Percentiles rank a stretch among this genome's conserved stretches.
These are phyloP conservation scores for Oemleria cerasiformis DNA, from an alignment of 306 rosid genomes.

Conservation along the genomic window DNA sequence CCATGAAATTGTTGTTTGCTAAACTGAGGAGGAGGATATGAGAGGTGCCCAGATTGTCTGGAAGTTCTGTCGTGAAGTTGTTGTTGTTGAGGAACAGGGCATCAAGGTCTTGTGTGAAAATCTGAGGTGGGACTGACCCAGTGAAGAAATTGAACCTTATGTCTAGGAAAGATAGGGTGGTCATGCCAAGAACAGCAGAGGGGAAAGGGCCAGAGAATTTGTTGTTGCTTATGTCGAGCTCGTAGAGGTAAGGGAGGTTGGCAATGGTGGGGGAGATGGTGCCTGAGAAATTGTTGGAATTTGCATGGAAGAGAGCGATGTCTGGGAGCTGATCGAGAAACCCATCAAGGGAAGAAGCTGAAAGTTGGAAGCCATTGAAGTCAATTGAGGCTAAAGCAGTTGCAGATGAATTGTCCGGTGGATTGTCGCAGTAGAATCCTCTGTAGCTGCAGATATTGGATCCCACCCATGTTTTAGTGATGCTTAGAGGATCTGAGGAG, in stretches of 20 bases:
- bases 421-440: conserved; percentile 77
- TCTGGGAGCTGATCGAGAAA: conserved; percentile 78
- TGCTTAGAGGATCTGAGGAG: conserved; percentile 62
- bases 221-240: conserved; percentile 84
- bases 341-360: conserved; percentile 70
- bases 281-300: conserved; percentile 73
- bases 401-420: conserved; percentile 72
- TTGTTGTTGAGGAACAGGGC: conserved; percentile 84
- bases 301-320: conserved; percentile 85
- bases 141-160: conserved; percentile 70
- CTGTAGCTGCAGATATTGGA: conserved; percentile 69
- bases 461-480: conserved; percentile 74
- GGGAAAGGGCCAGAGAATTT: conserved; percentile 78
- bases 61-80: conserved; percentile 53
- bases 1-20: conserved; percentile 77
- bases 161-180: conserved; percentile 56
- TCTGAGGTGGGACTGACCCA: conserved; percentile 74
- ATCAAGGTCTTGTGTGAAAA: conserved; percentile 61
- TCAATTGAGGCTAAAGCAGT: conserved; percentile 70
- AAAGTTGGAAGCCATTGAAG: conserved; percentile 72
- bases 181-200: conserved; percentile 50
- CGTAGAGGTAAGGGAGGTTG: conserved; percentile 66
- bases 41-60: conserved; percentile 47
- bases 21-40: conserved; percentile 66
- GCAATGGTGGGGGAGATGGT: conserved; percentile 53